These are phyloP conservation scores for Diutina siamensis DNA, from an alignment of 1,139 yeast genomes.

Conservation along the genomic window DNA sequence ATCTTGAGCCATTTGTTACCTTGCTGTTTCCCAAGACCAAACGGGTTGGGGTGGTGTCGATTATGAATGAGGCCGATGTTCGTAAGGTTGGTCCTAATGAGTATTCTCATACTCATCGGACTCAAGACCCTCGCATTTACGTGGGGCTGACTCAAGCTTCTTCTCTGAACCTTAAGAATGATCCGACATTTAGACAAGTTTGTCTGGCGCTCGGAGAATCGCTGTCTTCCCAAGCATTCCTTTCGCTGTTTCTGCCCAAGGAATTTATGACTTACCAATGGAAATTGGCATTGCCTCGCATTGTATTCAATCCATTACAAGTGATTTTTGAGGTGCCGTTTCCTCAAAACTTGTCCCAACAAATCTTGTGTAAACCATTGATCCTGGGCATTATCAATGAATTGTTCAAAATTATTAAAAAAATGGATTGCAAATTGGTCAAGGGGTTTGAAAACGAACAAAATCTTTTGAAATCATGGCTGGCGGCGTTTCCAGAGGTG, in stretches of 20 bases:
- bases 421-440: conserved; percentile 66
- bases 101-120: conserved; percentile 17
- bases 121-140: conserved; percentile 21
- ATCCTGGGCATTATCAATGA: conserved; percentile 72
- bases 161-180: not conserved
- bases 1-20: conserved; percentile 55
- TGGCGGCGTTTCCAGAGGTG: conserved; percentile 27
- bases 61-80: conserved; percentile 58
- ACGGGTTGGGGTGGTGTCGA: conserved; percentile 37
- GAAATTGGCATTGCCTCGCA: conserved; percentile 70
- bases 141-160: conserved; percentile 18
- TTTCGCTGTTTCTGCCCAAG: conserved; percentile 38
- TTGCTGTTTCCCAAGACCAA: conserved; percentile 21
- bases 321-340: conserved; percentile 60
- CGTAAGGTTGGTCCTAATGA: not conserved
- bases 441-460: conserved; percentile 56
- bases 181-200: conserved; percentile 15
- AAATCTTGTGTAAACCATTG: conserved; percentile 76
- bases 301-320: conserved; percentile 67
- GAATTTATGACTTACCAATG: conserved; percentile 71
- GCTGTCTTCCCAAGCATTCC: conserved; percentile 28
- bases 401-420: conserved; percentile 58
- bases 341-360: conserved; percentile 46
- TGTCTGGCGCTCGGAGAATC: conserved; percentile 25
- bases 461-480: conserved; percentile 44